Evolutionary conservation across 1,139 yeast genomes (phyloP).

Genomic region (Candida tetrigidarum): DNA sequence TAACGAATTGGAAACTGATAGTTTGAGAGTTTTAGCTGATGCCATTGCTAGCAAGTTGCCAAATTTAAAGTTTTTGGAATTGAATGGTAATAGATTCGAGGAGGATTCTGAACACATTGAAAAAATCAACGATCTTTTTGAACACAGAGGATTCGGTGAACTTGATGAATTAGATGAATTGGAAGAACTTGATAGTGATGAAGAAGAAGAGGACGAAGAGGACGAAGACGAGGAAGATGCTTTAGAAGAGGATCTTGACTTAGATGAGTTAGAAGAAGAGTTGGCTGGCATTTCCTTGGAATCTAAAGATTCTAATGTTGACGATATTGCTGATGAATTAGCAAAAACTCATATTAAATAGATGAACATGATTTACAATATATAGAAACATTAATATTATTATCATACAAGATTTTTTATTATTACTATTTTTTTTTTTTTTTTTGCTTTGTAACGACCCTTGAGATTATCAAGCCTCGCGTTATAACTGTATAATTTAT

Average conservation of each 20-base stretch:
- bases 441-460: background rate
- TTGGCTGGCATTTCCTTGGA: slow-evolving; percentile 38
- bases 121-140: slow-evolving; percentile 56
- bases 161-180: slow-evolving; percentile 92
- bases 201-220: slow-evolving; percentile 71
- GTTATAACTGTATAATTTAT: too few relatives aligned
- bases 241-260: slow-evolving; percentile 55
- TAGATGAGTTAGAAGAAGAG: slow-evolving; percentile 64
- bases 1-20: slow-evolving; percentile 78
- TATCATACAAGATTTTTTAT: too few relatives aligned
- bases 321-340: slow-evolving; percentile 62
- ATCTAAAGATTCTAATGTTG: slow-evolving; percentile 45
- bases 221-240: slow-evolving; percentile 60
- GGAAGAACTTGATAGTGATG: slow-evolving; percentile 88
- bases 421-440: background rate
- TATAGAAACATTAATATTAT: too few relatives aligned
- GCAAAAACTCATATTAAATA: slow-evolving; percentile 52
- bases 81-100: slow-evolving; percentile 87
- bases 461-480: too few relatives aligned
- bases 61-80: slow-evolving; percentile 66
- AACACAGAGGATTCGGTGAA: slow-evolving; percentile 76
- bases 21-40: slow-evolving; percentile 59
- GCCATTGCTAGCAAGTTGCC: slow-evolving; percentile 62
- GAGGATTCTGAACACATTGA: slow-evolving; percentile 45
- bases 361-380: slow-evolving; percentile 4